Conservation (phyloP, 768 basidiomycete species). For the Phylloporus arenicola region DNA sequence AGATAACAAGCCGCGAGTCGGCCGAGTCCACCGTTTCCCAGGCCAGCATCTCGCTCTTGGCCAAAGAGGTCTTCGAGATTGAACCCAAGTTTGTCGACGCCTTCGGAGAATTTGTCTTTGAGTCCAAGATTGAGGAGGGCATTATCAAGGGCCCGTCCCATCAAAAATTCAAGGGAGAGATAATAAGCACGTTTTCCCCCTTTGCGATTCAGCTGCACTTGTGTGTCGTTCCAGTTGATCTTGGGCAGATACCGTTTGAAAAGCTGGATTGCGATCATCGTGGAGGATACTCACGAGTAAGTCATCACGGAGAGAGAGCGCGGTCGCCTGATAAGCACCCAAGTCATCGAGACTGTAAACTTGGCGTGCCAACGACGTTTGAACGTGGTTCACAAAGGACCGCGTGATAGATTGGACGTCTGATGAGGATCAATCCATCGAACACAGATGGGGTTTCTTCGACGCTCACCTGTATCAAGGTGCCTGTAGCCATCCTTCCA, state of each 20-base stretch:
- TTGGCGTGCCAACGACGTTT: constrained; percentile 86
- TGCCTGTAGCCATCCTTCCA: constrained; percentile 64
- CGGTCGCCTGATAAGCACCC: constrained; percentile 89
- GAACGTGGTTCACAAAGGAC: constrained; percentile 77
- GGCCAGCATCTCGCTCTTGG: constrained; percentile 87
- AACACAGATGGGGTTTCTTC: not conserved
- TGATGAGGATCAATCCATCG: constrained; percentile 24
- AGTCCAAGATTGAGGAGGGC: constrained; percentile 86
- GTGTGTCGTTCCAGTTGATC: constrained; percentile 85
- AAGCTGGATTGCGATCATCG: not conserved
- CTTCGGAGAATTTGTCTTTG: constrained; percentile 66
- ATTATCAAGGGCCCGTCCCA: constrained; percentile 75
- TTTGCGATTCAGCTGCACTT: constrained; percentile 72
- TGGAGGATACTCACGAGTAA: constrained; percentile 53
- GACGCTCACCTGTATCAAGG: constrained; percentile 47
- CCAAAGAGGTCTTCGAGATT: constrained; percentile 82
- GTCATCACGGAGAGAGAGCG: constrained; percentile 82
- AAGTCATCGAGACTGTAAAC: constrained; percentile 83
- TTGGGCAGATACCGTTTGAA: constrained; percentile 19
- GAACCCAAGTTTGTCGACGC: constrained; percentile 79
- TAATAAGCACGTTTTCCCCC: constrained; percentile 91
- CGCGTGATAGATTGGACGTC: constrained; percentile 61
- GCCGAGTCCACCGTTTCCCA: constrained; percentile 94
- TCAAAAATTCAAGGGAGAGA: constrained; percentile 89
- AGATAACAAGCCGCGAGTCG: constrained; percentile 97